These are phyloP conservation scores for Annulohypoxylon nitens DNA, from an alignment of 495 filamentous ascomycete genomes.

Conservation along the genomic window DNA sequence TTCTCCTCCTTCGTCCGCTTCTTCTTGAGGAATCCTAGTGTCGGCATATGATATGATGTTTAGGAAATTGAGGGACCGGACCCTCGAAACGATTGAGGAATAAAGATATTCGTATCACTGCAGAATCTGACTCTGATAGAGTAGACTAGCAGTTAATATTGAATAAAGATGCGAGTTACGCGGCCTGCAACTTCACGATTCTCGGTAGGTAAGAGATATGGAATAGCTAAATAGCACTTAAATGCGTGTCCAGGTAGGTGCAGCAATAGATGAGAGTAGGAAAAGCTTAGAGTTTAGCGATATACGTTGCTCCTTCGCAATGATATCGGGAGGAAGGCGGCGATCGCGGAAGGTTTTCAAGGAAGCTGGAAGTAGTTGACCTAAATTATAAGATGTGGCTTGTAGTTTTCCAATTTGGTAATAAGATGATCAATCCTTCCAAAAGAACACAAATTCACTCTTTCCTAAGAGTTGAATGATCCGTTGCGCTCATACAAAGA, in stretches of 20 bases:
- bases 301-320: slow-evolving; percentile 35
- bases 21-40: slow-evolving; percentile 93
- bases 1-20: slow-evolving; percentile 88
- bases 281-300: slow-evolving; percentile 23
- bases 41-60: slow-evolving; percentile 70
- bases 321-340: slow-evolving; percentile 14
- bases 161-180: slow-evolving; percentile 6
- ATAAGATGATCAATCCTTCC: slow-evolving; percentile 1
- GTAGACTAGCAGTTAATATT: slow-evolving; percentile 16
- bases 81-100: slow-evolving; percentile 33
- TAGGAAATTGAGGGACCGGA: slow-evolving; percentile 37
- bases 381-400: slow-evolving; percentile 14
- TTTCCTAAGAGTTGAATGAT: slow-evolving; percentile 30
- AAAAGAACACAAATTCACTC: slow-evolving; percentile 28
- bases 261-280: slow-evolving; percentile 7
- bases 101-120: slow-evolving; percentile 35
- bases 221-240: slow-evolving; percentile 8
- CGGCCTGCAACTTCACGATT: slow-evolving; percentile 14
- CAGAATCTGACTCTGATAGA: slow-evolving; percentile 15
- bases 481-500: slow-evolving; percentile 38
- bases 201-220: slow-evolving; percentile 12
- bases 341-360: slow-evolving; percentile 19
- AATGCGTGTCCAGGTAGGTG: slow-evolving; percentile 12
- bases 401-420: slow-evolving; percentile 14
- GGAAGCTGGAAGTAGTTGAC: slow-evolving; percentile 10